Evolutionary conservation across 2,329 filamentous ascomycete genomes (phyloP), one percentile per base, ranked within the genome.

Genomic region (Alternaria atra): DNA sequence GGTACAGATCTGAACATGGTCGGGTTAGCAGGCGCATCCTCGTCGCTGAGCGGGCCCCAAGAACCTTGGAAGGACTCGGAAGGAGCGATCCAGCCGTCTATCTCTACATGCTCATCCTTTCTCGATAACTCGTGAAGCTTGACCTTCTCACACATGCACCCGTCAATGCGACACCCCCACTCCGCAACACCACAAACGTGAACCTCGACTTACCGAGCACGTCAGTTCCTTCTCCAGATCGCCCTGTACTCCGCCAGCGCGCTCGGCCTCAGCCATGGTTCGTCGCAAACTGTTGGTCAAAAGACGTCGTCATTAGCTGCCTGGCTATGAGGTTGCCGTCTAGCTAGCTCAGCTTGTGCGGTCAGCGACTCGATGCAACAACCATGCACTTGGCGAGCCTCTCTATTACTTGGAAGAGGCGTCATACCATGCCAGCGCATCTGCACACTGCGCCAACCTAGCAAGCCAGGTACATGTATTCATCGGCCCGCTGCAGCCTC

Each of bases 211-310:
- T 86, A 97, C 94, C 77, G 94, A 97, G 83, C 94, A 98, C 55
- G 91, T 94, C 81, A 98, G 84, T 86, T 99, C 95, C 80, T 90
- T 94, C 82, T 97, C 95, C 71, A 97, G 85, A 79, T 96, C 92
- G 72, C 84, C 75, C 54, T 84, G 74, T 73, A 84, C 76, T 58
- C 84, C 74, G 50, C 81, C 83, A 46, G 64, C 64, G 54, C 67
- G 65, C 65, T 70, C 67, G 48, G 60, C 73, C 64, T 76, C 77
- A 46, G 73, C 72, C 77, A 79, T 79, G 57, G 64, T 53, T 42
- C 27, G 55, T 54, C 35, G 58, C 64, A 52, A 55, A 32, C 50
- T 51, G 40, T 25, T 29, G 17, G 53, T 57, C 40, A 53, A 51
- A 43, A 37, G 57, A 17, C 50, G 23, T 56, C 55, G 44, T 54